These are phyloP conservation scores for Pseudocercospora musae DNA, from an alignment of 2,329 filamentous ascomycete species.

Conservation along the genomic window DNA sequence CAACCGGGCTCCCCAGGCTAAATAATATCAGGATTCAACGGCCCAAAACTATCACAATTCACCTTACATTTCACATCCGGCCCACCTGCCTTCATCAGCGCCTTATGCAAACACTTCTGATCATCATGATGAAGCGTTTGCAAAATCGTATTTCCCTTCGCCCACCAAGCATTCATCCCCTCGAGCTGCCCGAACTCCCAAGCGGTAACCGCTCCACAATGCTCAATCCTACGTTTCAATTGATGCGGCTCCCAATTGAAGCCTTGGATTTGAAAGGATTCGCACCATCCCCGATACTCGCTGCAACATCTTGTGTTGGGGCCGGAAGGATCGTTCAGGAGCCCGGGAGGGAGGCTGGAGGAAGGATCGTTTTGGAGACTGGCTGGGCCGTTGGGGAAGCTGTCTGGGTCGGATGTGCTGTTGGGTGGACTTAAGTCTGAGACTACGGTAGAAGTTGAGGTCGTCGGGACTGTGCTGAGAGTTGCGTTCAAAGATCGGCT, in stretches of 20 bases:
- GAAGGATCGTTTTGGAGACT: not conserved
- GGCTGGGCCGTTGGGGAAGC: not conserved
- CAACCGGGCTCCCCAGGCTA: not conserved
- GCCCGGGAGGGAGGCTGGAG: not conserved
- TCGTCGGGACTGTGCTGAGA: not conserved
- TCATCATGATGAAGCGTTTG: not conserved
- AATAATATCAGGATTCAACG: not conserved
- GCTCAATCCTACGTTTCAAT: not conserved
- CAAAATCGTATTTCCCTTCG: not conserved
- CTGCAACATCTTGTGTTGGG: not conserved
- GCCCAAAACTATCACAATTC: not conserved
- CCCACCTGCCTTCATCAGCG: not conserved
- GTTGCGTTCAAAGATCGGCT: not conserved
- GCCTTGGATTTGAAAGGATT: not conserved
- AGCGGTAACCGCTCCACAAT: not conserved
- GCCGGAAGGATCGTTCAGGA: not conserved
- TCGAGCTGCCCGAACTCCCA: not conserved
- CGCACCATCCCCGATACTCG: not conserved
- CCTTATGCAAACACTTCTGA: not conserved
- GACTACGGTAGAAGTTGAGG: not conserved
- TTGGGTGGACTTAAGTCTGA: not conserved
- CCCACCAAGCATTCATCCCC: not conserved
- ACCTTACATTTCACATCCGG: not conserved
- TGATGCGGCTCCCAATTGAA: not conserved
- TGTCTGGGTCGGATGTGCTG: not conserved